Conservation (phyloP, 257 asterid species). For the Scutellaria baicalensis region DNA sequence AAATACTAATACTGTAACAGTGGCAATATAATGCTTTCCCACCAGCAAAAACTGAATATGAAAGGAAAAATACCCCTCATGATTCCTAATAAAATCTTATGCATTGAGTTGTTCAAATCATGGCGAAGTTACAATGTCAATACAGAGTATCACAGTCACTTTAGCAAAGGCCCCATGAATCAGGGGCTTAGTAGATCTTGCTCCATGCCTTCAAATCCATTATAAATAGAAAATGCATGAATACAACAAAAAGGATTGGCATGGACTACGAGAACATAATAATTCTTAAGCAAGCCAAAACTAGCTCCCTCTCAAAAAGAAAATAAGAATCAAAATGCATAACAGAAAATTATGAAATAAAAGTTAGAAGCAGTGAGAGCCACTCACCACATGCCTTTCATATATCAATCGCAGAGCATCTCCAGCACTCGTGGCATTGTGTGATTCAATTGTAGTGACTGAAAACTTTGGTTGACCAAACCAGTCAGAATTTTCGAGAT, state of each 20-base stretch:
- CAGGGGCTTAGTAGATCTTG: neutral
- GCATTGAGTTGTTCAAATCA: neutral
- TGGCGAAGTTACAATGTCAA: neutral
- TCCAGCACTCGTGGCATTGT: slow-evolving; percentile 78
- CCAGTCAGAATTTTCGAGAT: slow-evolving; percentile 73
- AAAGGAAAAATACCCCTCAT: neutral
- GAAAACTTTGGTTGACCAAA: slow-evolving; percentile 57
- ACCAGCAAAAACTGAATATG: neutral
- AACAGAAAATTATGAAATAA: neutral
- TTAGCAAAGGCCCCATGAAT: neutral
- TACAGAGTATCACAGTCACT: neutral
- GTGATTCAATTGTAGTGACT: slow-evolving; percentile 76
- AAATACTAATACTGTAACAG: neutral
- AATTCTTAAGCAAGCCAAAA: neutral
- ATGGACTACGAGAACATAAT: neutral
- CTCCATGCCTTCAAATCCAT: neutral
- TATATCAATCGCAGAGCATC: slow-evolving; percentile 88
- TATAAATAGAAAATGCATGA: neutral
- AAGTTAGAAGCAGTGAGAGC: neutral
- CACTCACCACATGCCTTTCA: slow-evolving; percentile 79
- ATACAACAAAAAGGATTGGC: neutral
- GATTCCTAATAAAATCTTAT: neutral
- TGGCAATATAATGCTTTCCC: neutral
- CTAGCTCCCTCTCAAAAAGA: neutral
- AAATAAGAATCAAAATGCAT: neutral